Evolutionary conservation across 106 monocot species (phyloP), one percentile per base, ranked within the genome.

Genomic region (Dendrobium nobile): DNA sequence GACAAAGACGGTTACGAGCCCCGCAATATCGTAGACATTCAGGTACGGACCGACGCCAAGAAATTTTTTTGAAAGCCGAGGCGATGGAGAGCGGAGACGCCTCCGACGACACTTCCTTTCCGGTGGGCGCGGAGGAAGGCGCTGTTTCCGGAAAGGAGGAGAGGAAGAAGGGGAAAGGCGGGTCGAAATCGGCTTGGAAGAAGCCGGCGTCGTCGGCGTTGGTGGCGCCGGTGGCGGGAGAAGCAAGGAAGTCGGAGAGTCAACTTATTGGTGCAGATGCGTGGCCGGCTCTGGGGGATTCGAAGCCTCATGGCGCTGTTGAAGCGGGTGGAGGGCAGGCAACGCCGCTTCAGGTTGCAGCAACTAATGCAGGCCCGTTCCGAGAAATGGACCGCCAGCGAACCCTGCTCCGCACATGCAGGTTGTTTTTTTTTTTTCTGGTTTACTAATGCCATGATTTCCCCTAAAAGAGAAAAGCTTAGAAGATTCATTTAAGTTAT

Each of bases 281-380:
- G 26, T 94, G 94, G 94, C 94, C 94, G 15, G 88, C 89, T n/a
- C 86, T 92, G 26, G 80, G 79, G 55, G 90, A 94, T 24, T 81
- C 90, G 0, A 77, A 83, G 55, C 80, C 77, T 16, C 86, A 81
- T 77, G 82, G 47, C 0, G 4, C 67, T 8, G 72, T 19, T 9
- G 81, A 75, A 67, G 31, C 59, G 41, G 83, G 68, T 16, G 80
- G 48, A 75, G 24, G 79, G 79, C 80, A n/a, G 54, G 82, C 68
- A 47, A 42, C 74, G 13, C 17, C 45, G 24, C 22, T 22, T 7
- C 26, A 73, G 26, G 54, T 55, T 61, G 47, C 51, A 13, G 78
- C 76, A 41, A 77, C 41, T 54, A 81, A 80, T 77, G 83, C 40
- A 26, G 82, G 26, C 0, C 28, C 51, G 77, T 47, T 58, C 68